phyloP scores from a whole-genome alignment of 306 rosid species.

The Argentina anserina region DNA sequence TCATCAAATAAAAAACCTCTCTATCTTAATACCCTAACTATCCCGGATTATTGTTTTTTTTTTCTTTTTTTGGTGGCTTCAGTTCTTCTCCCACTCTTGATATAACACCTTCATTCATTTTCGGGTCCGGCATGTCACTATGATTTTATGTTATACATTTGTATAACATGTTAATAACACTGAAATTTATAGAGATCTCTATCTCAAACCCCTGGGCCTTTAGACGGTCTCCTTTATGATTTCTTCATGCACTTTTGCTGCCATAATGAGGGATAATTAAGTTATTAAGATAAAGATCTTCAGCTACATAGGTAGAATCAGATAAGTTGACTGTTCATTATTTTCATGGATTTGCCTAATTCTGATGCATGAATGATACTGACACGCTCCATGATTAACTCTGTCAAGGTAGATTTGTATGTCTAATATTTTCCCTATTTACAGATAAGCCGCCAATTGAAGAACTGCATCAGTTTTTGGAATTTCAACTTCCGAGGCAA shows the following conservation, averaged over 20 bases:
- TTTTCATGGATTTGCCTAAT: not conserved
- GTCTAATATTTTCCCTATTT: conserved; percentile 8
- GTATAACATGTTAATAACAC: not conserved
- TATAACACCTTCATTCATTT: not conserved
- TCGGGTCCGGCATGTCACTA: not conserved
- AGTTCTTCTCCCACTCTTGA: not conserved
- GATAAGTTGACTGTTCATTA: not conserved
- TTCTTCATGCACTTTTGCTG: not conserved
- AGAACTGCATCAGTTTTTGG: conserved; percentile 76
- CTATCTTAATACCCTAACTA: not conserved
- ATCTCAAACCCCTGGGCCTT: not conserved
- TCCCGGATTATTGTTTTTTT: too few relatives aligned
- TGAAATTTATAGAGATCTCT: not conserved
- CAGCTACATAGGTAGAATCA: not conserved
- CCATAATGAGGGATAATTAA: not conserved
- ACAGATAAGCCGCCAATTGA: conserved; percentile 67
- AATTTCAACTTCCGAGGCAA: conserved; percentile 78
- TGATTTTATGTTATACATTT: not conserved
- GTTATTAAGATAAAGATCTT: not conserved
- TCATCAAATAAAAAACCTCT: not conserved
- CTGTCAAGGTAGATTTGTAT: not conserved
- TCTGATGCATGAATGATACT: too few relatives aligned
- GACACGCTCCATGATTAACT: not conserved
- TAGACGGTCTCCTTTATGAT: not conserved
- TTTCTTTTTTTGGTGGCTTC: not conserved